Conservation (phyloP, 495 filamentous ascomycete species). For the Podospora bellae-mahoneyi region DNA sequence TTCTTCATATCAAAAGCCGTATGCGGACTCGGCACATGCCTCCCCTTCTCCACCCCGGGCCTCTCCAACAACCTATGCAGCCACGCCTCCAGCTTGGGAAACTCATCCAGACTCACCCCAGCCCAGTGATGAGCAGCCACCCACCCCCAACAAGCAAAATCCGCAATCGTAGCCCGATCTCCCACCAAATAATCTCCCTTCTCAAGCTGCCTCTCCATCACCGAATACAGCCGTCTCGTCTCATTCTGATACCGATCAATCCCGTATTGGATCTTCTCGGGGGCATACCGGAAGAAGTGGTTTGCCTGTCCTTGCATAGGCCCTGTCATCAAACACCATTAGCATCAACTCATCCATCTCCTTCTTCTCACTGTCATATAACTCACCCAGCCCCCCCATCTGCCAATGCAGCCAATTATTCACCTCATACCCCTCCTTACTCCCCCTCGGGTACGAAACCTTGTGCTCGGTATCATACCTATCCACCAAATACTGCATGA, state of each 20-base stretch:
- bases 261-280: constrained; percentile 82
- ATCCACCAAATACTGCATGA: constrained; percentile 81
- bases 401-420: constrained; percentile 67
- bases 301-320: constrained; percentile 93
- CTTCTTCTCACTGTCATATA: too few species aligned
- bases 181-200: constrained; percentile 72
- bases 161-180: constrained; percentile 75
- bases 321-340: neutral
- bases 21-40: constrained; percentile 69
- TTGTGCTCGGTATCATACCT: constrained; percentile 81
- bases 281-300: constrained; percentile 82
- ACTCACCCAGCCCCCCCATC: constrained; percentile 65
- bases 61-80: constrained; percentile 59
- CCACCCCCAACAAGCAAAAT: constrained; percentile 82
- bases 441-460: constrained; percentile 72
- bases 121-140: constrained; percentile 58
- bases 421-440: constrained; percentile 72
- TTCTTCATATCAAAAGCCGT: constrained; percentile 53
- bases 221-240: constrained; percentile 73
- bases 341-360: too few species aligned
- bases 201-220: constrained; percentile 72
- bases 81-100: constrained; percentile 68
- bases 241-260: constrained; percentile 80
- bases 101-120: constrained; percentile 72
- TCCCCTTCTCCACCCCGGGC: constrained; percentile 70